Base-by-base conservation (phyloP, 2,329 filamentous ascomycete species). In the Coniochaeta prunicola region DNA sequence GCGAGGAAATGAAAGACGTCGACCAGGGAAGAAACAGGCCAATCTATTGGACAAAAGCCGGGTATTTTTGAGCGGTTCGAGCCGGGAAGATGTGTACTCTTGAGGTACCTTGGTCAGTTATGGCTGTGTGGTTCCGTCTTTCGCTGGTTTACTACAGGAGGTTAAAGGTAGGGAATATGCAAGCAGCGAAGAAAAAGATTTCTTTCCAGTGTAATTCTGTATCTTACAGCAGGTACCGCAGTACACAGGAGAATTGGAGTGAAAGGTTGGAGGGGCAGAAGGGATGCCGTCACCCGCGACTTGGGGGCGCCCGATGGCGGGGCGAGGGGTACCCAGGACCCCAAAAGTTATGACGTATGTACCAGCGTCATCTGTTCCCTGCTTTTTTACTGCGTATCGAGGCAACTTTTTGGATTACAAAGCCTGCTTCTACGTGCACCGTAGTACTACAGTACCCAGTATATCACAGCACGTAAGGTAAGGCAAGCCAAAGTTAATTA, bases 341-440 rank as follows among this genome's bases (percentile, higher is more conserved):
- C n/a, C n/a, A n/a, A n/a, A n/a, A n/a, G 19, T 7, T 10, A 48
- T 57, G 55, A 57, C 55, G 55, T 57, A 40, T 36, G 6, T 57
- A 19, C 7, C 24, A 48, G 55, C 55, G 55, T 57, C 55, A 57
- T 57, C 33, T 15, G 6, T 57, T 33, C 36, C 26, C 54, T 54
- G 54, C 19, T 56, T 50, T 40, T 8, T 40, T 4, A 53, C 19
- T 26, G 15, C 24, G 24, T 2, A 50, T 4, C 12, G 12, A 50
- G 10, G 13, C 45, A 28, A 40, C 24, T 28, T 12, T 45, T 8
- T 21, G 12, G 19, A 56, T 56, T 40, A 56, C 31, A 28, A 40
- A 56, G 53, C 36, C 15, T 17, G 9, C 17, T 24, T 2, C 6
- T 34, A n/a, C 53, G 9, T 34, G 36, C 7, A 34, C 7, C 31